Conservation (phyloP, 1,284 basidiomycete species). For the Cryptococcus hybrid region DNA sequence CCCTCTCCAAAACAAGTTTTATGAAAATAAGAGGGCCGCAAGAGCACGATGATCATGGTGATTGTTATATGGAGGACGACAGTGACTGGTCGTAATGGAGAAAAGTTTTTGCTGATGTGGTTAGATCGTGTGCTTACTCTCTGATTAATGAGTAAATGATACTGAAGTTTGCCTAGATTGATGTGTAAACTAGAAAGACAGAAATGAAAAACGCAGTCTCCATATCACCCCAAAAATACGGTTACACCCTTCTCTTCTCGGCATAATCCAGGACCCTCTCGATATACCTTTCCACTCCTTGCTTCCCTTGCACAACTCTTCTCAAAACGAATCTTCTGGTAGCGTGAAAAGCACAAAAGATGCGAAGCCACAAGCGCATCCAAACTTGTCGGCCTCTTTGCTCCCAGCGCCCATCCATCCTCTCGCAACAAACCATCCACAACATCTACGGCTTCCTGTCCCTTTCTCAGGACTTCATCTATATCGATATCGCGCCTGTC, state of each 20-base stretch:
- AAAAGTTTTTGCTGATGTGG: no score
- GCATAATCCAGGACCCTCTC: conserved; percentile 19
- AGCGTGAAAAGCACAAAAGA: conserved; percentile 33
- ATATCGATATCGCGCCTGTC: conserved; percentile 27
- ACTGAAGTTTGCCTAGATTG: neutral
- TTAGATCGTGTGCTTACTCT: no score
- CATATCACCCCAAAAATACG: conserved; percentile 2
- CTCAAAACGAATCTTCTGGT: conserved; percentile 16
- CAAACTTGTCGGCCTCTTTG: conserved; percentile 42
- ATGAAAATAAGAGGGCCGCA: no score
- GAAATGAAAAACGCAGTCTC: no score
- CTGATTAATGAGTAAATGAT: no score
- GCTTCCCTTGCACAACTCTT: conserved; percentile 14
- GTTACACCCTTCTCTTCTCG: conserved; percentile 52
- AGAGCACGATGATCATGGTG: no score
- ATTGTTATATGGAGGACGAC: no score
- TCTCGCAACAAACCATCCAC: conserved; percentile 15
- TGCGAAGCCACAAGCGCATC: conserved; percentile 48
- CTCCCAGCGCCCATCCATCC: conserved; percentile 30
- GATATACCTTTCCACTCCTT: conserved; percentile 29
- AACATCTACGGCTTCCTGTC: conserved; percentile 29
- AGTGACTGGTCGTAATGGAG: no score
- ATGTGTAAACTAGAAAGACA: no score
- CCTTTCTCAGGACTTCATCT: conserved; percentile 19
- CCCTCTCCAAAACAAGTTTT: no score